phyloP scores from a whole-genome alignment of 163 green algal species.

The Chlamydomonas reinhardtii region DNA sequence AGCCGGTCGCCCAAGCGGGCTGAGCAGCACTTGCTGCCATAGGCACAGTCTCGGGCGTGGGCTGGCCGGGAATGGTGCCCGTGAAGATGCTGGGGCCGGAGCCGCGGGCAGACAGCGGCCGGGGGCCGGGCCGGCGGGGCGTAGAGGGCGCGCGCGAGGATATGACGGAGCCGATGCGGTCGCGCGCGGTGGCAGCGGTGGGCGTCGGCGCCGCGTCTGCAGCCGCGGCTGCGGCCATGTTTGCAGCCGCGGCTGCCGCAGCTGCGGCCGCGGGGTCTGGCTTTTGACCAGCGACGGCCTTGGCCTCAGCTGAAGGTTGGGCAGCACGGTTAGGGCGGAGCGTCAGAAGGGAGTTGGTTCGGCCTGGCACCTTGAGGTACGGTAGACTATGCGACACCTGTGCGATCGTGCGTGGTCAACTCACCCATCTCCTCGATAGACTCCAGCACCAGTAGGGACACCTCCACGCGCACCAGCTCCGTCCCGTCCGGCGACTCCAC shows the following conservation, averaged over 20 bases:
- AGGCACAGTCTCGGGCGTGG: constrained; percentile 24
- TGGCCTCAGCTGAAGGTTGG: not conserved
- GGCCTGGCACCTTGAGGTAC: no score
- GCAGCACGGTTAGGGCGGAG: not conserved
- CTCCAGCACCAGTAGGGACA: constrained; percentile 81
- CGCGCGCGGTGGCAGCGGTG: constrained; percentile 19
- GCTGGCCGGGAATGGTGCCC: constrained; percentile 20
- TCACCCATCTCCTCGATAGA: constrained; percentile 60
- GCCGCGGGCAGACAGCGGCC: not conserved
- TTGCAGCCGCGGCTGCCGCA: not conserved
- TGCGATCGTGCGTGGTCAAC: not conserved
- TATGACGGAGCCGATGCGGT: constrained; percentile 19
- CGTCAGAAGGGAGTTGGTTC: no score
- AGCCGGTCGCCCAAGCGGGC: not conserved
- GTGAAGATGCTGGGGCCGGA: constrained; percentile 6
- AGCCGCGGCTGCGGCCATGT: not conserved
- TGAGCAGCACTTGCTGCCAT: not conserved
- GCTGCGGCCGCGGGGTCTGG: not conserved
- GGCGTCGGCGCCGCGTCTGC: not conserved
- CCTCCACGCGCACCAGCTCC: constrained; percentile 69
- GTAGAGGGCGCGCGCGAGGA: not conserved
- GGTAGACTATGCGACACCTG: no score
- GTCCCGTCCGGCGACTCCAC: not conserved
- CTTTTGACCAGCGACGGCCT: not conserved
- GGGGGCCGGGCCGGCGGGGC: not conserved